Conservation (phyloP, 1,284 basidiomycete genomes). For the Abortiporus biennis region DNA sequence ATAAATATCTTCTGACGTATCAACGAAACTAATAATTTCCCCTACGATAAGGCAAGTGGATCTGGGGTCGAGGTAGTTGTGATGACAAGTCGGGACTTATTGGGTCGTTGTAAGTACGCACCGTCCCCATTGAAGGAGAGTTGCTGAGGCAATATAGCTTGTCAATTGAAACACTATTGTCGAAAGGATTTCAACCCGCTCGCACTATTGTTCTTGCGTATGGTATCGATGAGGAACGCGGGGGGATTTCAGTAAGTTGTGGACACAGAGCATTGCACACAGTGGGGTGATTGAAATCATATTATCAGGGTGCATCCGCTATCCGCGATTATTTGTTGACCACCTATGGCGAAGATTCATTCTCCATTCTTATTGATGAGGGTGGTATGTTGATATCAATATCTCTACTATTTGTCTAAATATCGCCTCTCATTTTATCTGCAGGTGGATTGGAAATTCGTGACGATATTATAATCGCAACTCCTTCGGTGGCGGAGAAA, state of each 20-base stretch:
- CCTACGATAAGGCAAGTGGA: slow-evolving; percentile 37
- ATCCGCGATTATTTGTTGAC: slow-evolving; percentile 42
- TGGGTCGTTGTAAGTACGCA: slow-evolving; percentile 41
- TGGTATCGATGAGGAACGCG: slow-evolving; percentile 67
- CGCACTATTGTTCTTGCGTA: slow-evolving; percentile 56
- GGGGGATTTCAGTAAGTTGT: slow-evolving; percentile 39
- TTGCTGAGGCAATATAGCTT: slow-evolving; percentile 26
- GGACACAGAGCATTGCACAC: not conserved
- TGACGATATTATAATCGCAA: slow-evolving; percentile 34
- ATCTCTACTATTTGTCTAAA: not conserved
- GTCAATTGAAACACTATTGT: slow-evolving; percentile 49
- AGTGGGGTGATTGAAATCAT: slow-evolving; percentile 1
- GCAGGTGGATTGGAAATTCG: slow-evolving; percentile 28
- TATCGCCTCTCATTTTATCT: slow-evolving; percentile 5
- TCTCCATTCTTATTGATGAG: slow-evolving; percentile 52
- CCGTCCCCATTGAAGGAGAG: not conserved
- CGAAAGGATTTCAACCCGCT: slow-evolving; percentile 41
- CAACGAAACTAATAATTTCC: not conserved
- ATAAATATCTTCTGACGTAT: not conserved
- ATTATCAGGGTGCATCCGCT: slow-evolving; percentile 39
- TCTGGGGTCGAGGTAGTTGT: slow-evolving; percentile 60
- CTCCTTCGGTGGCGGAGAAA: slow-evolving; percentile 58
- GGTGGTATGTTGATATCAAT: slow-evolving; percentile 29
- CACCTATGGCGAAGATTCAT: slow-evolving; percentile 45
- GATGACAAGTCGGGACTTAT: slow-evolving; percentile 63